Conservation (phyloP, 2,329 filamentous ascomycete species). For the Coniochaeta sp. region DNA sequence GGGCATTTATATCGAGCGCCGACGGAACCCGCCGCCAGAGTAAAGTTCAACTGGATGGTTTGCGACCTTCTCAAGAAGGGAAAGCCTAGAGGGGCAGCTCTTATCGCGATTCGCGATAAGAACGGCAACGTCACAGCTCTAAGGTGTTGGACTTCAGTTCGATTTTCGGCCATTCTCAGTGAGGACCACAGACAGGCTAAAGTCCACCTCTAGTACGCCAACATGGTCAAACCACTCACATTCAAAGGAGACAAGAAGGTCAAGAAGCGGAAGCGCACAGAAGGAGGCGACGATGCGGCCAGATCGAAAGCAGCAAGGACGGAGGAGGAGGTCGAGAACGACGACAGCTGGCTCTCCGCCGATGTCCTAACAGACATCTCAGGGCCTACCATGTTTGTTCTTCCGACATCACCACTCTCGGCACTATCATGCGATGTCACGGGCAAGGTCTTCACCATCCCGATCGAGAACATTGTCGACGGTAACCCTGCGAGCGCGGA, state of each 20-base stretch:
- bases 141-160: not conserved
- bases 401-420: conserved; percentile 66
- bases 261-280: conserved; percentile 80
- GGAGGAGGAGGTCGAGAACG: conserved; percentile 41
- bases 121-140: not conserved
- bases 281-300: conserved; percentile 35
- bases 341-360: conserved; percentile 89
- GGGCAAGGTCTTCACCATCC: conserved; percentile 77
- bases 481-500: conserved; percentile 77
- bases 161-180: not conserved
- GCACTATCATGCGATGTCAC: conserved; percentile 80
- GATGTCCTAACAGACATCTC: conserved; percentile 66
- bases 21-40: not conserved
- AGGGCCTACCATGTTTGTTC: conserved; percentile 75
- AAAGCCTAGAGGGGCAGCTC: not conserved
- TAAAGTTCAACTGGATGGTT: too few species aligned
- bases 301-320: conserved; percentile 26
- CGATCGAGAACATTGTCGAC: conserved; percentile 83
- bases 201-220: too few species aligned
- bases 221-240: conserved; percentile 79
- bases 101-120: conserved; percentile 1
- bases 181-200: not conserved
- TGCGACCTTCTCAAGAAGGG: not conserved
- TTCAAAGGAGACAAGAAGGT: conserved; percentile 98
- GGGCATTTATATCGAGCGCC: not conserved